Conservation (phyloP, 2,329 filamentous ascomycete species). For the Aspergillus sp. region DNA sequence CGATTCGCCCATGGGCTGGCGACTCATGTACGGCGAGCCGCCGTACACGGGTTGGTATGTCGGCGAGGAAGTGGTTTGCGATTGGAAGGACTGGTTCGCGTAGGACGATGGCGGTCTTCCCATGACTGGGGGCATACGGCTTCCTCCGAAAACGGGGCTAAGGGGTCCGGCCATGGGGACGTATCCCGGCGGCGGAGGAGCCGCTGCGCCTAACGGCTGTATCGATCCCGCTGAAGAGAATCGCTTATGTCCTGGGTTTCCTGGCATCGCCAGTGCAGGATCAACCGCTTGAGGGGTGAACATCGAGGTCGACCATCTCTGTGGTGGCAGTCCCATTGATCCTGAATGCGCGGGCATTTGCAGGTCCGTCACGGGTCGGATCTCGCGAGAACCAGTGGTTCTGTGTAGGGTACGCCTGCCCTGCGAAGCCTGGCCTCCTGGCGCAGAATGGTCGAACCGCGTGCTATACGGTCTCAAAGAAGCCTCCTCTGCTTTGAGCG, state of each 20-base stretch:
- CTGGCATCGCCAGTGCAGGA: slow-evolving; percentile 18
- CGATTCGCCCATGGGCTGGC: slow-evolving; percentile 20
- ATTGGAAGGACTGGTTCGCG: slow-evolving; percentile 20
- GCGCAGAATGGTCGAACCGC: slow-evolving; percentile 20
- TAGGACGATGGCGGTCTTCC: slow-evolving; percentile 25
- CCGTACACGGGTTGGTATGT: slow-evolving; percentile 25
- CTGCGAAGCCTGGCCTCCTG: slow-evolving; percentile 19
- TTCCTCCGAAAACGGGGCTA: slow-evolving; percentile 18
- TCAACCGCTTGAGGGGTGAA: slow-evolving; percentile 25
- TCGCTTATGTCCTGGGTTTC: slow-evolving; percentile 21
- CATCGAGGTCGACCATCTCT: slow-evolving; percentile 27
- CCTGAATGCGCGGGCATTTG: slow-evolving; percentile 20
- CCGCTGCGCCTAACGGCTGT: not conserved
- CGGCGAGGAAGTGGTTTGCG: slow-evolving; percentile 23
- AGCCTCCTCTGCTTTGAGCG: slow-evolving; percentile 37
- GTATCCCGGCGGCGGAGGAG: slow-evolving; percentile 18
- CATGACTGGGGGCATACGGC: slow-evolving; percentile 14
- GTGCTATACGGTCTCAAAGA: slow-evolving; percentile 26
- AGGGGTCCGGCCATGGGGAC: slow-evolving; percentile 20
- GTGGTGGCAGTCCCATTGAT: slow-evolving; percentile 18
- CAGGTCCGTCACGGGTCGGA: slow-evolving; percentile 33
- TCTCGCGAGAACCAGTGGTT: slow-evolving; percentile 31
- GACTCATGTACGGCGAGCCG: slow-evolving; percentile 16
- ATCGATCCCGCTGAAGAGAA: slow-evolving; percentile 27
- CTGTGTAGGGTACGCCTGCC: slow-evolving; percentile 24